phyloP scores from a whole-genome alignment of 2,329 filamentous ascomycete genomes.

The Lecanicillium sp. region DNA sequence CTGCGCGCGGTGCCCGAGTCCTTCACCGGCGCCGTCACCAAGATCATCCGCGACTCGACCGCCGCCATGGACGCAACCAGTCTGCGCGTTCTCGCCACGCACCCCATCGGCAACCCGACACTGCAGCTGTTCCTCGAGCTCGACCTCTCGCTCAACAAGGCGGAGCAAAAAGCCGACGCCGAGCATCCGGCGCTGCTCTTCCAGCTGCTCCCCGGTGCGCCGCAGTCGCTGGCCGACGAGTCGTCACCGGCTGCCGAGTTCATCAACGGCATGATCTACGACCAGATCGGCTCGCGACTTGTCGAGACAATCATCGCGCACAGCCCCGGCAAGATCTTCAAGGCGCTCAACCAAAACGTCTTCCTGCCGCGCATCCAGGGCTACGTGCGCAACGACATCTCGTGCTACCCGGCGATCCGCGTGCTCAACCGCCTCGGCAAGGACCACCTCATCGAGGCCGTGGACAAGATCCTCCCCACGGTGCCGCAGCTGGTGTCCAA shows the following conservation, averaged over 20 bases:
- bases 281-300: conserved; percentile 81
- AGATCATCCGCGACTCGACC: conserved; percentile 73
- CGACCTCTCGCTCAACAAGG: conserved; percentile 67
- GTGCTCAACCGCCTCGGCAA: conserved; percentile 78
- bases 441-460: conserved; percentile 71
- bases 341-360: conserved; percentile 71
- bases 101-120: conserved; percentile 85
- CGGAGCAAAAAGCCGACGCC: conserved; percentile 36
- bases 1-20: conserved; percentile 63
- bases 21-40: conserved; percentile 69
- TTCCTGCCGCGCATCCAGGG: conserved; percentile 74
- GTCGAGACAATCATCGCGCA: conserved; percentile 78
- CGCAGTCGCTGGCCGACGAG: conserved; percentile 61
- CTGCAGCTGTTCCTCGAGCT: conserved; percentile 86
- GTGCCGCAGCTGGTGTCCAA: conserved; percentile 67
- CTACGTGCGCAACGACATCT: conserved; percentile 81
- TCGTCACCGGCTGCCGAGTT: conserved; percentile 68
- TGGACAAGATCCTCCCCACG: conserved; percentile 64
- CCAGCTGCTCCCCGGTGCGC: conserved; percentile 69
- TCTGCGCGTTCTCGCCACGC: conserved; percentile 75
- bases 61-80: conserved; percentile 70
- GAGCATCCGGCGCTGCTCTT: conserved; percentile 54
- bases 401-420: conserved; percentile 77
- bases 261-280: conserved; percentile 80
- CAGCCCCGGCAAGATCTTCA: conserved; percentile 84